phyloP scores from a whole-genome alignment of 2,329 filamentous ascomycete genomes.

The Penicillium sp. region DNA sequence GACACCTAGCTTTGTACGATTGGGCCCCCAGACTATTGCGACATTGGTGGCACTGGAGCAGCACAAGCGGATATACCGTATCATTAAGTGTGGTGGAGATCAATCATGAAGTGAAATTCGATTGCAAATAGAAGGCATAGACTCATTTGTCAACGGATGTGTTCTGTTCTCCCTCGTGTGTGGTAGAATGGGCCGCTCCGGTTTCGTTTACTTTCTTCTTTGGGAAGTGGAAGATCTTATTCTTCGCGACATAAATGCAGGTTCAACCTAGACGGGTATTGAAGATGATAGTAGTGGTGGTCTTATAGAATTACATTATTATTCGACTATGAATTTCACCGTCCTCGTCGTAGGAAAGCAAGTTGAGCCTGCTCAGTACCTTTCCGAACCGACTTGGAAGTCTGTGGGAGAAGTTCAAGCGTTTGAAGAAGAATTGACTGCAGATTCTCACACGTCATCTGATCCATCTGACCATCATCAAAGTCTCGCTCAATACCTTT shows the following conservation, averaged over 20 bases:
- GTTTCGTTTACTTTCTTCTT: not conserved
- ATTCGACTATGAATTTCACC: not conserved
- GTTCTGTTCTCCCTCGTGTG: not conserved
- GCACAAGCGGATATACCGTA: conserved; percentile 69
- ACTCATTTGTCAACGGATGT: not conserved
- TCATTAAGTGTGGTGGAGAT: conserved; percentile 1
- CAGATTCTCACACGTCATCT: conserved; percentile 32
- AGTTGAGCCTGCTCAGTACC: conserved; percentile 27
- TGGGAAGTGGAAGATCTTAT: not conserved
- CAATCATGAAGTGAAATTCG: not conserved
- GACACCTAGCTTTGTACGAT: conserved; percentile 71
- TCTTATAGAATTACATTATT: not conserved
- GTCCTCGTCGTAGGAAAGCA: conserved; percentile 3
- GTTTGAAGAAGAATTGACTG: conserved; percentile 33
- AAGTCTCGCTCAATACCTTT: conserved; percentile 37
- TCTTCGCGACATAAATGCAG: not conserved
- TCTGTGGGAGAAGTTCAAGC: conserved; percentile 38
- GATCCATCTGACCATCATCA: conserved; percentile 31
- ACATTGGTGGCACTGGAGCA: conserved; percentile 87
- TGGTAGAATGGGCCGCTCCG: not conserved
- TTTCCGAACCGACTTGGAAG: conserved; percentile 38
- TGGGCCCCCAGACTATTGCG: conserved; percentile 77
- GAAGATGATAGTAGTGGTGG: not conserved
- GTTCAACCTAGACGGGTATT: not conserved
- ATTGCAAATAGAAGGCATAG: not conserved